Percentiles rank a stretch among this genome's conserved stretches.
Evolutionary conservation across 257 asterid species (phyloP).

Genomic region (Solanum pennellii): DNA sequence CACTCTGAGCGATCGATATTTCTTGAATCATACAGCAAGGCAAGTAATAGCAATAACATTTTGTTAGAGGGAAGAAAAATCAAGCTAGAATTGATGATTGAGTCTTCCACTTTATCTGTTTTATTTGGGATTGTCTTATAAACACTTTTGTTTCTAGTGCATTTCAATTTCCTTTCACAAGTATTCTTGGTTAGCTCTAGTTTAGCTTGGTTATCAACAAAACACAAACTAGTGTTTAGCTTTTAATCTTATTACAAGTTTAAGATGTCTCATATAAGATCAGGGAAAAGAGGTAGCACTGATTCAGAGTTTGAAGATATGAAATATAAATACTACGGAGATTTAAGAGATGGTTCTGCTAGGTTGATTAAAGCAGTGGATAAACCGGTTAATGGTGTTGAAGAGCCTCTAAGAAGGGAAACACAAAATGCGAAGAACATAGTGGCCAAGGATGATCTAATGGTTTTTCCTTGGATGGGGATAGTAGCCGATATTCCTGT

Average conservation of each 20-base stretch:
- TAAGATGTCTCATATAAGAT: conserved; percentile 45
- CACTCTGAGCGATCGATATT: not conserved
- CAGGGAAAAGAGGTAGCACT: conserved; percentile 10
- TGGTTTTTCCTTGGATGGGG: conserved; percentile 55
- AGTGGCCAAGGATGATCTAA: conserved; percentile 16
- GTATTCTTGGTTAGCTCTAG: not conserved
- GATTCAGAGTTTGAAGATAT: conserved; percentile 37
- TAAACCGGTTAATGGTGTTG: not conserved
- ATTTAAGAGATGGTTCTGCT: conserved; percentile 25
- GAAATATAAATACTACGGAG: conserved; percentile 31
- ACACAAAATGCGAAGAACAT: too few relatives aligned
- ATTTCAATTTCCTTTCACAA: not conserved
- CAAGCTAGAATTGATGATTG: not conserved
- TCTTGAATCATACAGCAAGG: not conserved
- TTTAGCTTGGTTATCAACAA: not conserved
- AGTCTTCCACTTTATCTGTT: not conserved
- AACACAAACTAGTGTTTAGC: not conserved
- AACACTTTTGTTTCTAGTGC: not conserved
- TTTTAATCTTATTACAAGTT: conserved; percentile 5
- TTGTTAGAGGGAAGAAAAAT: not conserved
- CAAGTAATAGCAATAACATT: not conserved
- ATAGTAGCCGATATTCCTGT: conserved; percentile 38
- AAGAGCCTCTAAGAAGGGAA: too few relatives aligned
- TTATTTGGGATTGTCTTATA: not conserved
- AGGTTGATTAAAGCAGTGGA: conserved; percentile 4